phyloP scores from a whole-genome alignment of 2,329 filamentous ascomycete species.

The Fusarium sublunatum region DNA sequence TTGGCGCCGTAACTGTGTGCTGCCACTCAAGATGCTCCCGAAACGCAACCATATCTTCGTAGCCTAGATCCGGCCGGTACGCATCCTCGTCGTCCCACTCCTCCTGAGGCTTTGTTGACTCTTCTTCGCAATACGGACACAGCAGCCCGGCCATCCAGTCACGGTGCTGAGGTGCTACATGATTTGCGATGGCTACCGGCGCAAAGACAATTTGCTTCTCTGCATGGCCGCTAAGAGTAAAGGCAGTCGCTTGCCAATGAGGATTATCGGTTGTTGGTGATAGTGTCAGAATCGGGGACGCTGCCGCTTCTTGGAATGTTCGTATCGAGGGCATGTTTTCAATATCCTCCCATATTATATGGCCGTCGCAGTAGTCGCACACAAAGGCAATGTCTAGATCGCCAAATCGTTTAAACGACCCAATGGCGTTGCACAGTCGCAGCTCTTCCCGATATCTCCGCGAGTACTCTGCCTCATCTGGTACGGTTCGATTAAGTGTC shows the following conservation, averaged over 20 bases:
- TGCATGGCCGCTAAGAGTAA: conserved; percentile 53
- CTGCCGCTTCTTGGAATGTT: conserved; percentile 46
- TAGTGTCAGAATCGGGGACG: conserved; percentile 37
- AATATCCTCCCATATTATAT: conserved; percentile 68
- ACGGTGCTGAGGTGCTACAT: conserved; percentile 61
- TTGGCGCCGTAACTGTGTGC: conserved; percentile 58
- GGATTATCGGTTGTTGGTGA: conserved; percentile 49
- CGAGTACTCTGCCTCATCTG: conserved; percentile 50
- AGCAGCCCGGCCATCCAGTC: conserved; percentile 64
- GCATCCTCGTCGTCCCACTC: conserved; percentile 64
- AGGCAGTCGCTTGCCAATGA: conserved; percentile 65
- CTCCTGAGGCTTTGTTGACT: conserved; percentile 56
- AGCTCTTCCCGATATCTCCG: conserved; percentile 61
- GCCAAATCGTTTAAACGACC: conserved; percentile 67
- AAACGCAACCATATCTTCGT: conserved; percentile 61
- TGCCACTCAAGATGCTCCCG: conserved; percentile 68
- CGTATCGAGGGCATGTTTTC: conserved; percentile 63
- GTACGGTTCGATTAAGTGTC: conserved; percentile 39
- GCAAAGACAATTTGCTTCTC: conserved; percentile 67
- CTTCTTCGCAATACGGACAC: conserved; percentile 69
- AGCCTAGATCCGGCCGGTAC: conserved; percentile 61
- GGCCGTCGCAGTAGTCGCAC: conserved; percentile 71
- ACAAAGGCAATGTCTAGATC: conserved; percentile 67
- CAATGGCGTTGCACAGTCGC: conserved; percentile 62
- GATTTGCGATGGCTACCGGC: conserved; percentile 68